Evolutionary conservation across 371 early-diverging fungal genomes (phyloP).

Genomic region (Synchytrium microbalum): DNA sequence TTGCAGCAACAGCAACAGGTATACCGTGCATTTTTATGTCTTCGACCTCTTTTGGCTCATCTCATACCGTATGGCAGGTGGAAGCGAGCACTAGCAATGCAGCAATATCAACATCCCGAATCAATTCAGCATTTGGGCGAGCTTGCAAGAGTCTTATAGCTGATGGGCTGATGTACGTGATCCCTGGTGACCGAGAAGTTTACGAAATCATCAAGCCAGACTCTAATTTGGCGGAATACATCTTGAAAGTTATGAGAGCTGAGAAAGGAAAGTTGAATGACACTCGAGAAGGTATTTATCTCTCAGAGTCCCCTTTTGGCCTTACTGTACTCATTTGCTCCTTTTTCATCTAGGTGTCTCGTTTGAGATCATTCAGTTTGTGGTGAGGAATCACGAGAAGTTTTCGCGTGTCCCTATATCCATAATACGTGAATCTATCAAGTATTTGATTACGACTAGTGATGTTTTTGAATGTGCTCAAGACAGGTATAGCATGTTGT

Average conservation of each 20-base stretch:
- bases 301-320: too few species aligned
- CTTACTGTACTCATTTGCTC: background rate
- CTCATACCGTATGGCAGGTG: too few species aligned
- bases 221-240: conserved; percentile 11
- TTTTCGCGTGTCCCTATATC: background rate
- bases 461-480: background rate
- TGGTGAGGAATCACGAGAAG: background rate
- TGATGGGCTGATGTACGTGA: conserved; percentile 12
- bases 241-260: conserved; percentile 7
- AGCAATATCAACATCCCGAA: background rate
- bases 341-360: background rate
- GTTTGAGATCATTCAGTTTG: background rate
- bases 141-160: conserved; percentile 7
- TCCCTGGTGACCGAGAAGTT: conserved; percentile 7
- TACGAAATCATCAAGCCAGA: conserved; percentile 14
- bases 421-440: background rate
- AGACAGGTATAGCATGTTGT: background rate
- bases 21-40: too few species aligned
- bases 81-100: too few species aligned
- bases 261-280: conserved; percentile 3
- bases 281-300: background rate
- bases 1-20: too few species aligned
- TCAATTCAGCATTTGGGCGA: conserved; percentile 4
- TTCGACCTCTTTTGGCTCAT: too few species aligned
- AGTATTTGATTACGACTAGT: background rate